Conservation (phyloP, 176 grass and related monocot genomes). For the Eleusine coracana region DNA sequence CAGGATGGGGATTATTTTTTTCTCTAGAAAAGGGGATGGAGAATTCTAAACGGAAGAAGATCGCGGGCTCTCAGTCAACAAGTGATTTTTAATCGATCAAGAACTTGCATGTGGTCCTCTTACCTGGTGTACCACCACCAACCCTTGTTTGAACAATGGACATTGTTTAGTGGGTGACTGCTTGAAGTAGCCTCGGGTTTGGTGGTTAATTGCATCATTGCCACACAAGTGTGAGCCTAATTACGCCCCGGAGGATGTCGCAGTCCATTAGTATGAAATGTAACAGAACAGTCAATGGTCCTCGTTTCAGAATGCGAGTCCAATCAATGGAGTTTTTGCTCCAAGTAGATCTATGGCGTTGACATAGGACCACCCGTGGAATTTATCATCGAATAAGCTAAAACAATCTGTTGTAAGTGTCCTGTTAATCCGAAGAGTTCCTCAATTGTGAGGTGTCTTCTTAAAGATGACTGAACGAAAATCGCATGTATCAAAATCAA, state of each 20-base stretch:
- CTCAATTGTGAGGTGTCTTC: too few species aligned
- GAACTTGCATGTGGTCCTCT: conserved; percentile 21
- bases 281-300: not conserved
- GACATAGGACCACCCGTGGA: too few species aligned
- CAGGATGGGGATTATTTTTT: conserved; percentile 46
- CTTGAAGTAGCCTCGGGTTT: not conserved
- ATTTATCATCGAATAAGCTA: too few species aligned
- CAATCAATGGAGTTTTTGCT: not conserved
- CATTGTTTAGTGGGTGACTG: not conserved
- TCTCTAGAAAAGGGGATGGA: conserved; percentile 18
- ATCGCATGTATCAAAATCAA: too few species aligned
- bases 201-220: not conserved
- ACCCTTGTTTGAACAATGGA: conserved; percentile 26
- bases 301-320: not conserved
- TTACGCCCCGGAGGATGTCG: not conserved
- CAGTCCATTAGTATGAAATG: not conserved
- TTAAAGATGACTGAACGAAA: too few species aligned
- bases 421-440: too few species aligned
- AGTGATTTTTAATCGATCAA: conserved; percentile 35
- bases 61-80: conserved; percentile 54
- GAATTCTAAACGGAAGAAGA: conserved; percentile 55
- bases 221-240: not conserved
- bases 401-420: too few species aligned
- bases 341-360: too few species aligned
- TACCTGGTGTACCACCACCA: conserved; percentile 50